Conservation (phyloP, 108 stramenopile species). For the Nitzschia inconspicua region DNA sequence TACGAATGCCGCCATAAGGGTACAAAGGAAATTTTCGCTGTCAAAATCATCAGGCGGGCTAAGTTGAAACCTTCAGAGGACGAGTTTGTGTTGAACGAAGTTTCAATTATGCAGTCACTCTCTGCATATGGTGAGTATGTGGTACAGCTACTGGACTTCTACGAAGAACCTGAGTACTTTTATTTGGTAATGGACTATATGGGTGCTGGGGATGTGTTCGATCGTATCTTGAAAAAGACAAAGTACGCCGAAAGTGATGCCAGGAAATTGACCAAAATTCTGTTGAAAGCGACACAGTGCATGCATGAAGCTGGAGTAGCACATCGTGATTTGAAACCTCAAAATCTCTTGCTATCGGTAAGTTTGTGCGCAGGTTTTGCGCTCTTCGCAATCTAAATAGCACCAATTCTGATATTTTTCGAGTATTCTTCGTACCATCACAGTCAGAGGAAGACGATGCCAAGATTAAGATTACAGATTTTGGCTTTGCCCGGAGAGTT, state of each 20-base stretch:
- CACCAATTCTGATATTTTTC: conserved; percentile 21
- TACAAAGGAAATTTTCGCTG: conserved; percentile 25
- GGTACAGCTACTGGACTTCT: conserved; percentile 87
- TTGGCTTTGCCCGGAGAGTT: conserved; percentile 87
- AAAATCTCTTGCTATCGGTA: conserved; percentile 85
- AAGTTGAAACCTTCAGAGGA: conserved; percentile 14
- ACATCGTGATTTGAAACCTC: conserved; percentile 93
- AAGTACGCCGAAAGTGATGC: conserved; percentile 91
- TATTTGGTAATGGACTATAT: conserved; percentile 89
- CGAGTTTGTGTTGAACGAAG: conserved; percentile 43
- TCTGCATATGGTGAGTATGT: conserved; percentile 52
- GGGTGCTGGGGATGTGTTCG: conserved; percentile 93
- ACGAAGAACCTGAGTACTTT: conserved; percentile 77
- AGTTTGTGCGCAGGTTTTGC: neutral
- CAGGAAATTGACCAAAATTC: conserved; percentile 50
- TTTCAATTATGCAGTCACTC: conserved; percentile 45
- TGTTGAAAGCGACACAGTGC: conserved; percentile 71
- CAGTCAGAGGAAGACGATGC: conserved; percentile 58
- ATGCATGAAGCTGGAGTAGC: conserved; percentile 64
- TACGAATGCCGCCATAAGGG: conserved; percentile 36
- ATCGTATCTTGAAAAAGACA: conserved; percentile 76
- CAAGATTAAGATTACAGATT: conserved; percentile 87
- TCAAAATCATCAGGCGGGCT: conserved; percentile 29
- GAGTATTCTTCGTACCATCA: neutral
- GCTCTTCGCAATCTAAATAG: conserved; percentile 23